Evolutionary conservation across 225 moss, liverwort and hornwort genomes (phyloP), one percentile per base, ranked within the genome.

Genomic region (Bryum argenteum): DNA sequence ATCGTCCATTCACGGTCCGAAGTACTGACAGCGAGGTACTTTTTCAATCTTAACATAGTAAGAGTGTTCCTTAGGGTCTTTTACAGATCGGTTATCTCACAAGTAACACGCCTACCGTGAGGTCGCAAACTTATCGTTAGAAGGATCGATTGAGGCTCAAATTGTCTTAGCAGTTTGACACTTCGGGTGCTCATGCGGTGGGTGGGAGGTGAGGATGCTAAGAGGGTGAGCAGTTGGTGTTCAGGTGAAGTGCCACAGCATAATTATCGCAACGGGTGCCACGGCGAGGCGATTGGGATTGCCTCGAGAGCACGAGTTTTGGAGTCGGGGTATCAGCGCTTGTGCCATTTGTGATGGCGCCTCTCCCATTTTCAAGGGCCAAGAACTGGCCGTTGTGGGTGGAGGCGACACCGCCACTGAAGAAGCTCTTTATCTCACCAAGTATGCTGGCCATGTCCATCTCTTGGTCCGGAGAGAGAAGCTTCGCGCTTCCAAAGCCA

Each of bases 331-430:
- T 33, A 94, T 97, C 70, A 97, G 94, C 58, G 97, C 97, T 48
- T 97, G 92, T 76, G 97, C 97, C 44, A 94, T 97, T 5, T 97
- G 97, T 70, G 97, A 97, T 82, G 97, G 94, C 21, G 91, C 97
- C 55, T 97, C 94, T 15, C 97, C 94, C 11, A 97, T 92, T 73
- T 97, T 89, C 42, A 94, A 74, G 81, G 94, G 92, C 12, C 92
- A 97, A 66, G 90, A 97, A 67, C 78, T 97, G 47, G 97, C 94
- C 45, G 97, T 97, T 26, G 97, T 97, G 47, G 97, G 97, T 39
- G 97, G 97, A 69, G 97, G 97, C 74, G 97, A 97, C 57, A 94
- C 94, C 54, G 94, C 97, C 3, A 90, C 92, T 8, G 92, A 94
- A 75, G 97, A 97, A 81, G 67, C 94, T 9, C 71, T 97, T 10